Percentiles rank a stretch among this genome's conserved stretches.
These are phyloP conservation scores for Pelargonium citronellum DNA, from an alignment of 441 rosid species.

Conservation along the genomic window DNA sequence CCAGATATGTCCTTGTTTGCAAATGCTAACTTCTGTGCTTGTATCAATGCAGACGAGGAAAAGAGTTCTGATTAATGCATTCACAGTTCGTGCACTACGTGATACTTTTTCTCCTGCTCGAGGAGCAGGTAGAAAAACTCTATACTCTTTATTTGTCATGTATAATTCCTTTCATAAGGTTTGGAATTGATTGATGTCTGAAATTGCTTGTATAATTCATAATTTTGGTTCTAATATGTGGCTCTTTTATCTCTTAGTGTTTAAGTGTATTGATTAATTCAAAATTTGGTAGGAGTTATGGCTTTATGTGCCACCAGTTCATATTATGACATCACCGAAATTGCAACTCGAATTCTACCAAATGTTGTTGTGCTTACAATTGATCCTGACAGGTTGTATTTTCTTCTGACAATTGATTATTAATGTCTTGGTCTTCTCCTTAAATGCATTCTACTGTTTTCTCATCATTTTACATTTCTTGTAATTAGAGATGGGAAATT, in stretches of 20 bases:
- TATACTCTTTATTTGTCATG: slow-evolving; percentile 6
- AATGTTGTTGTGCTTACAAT: slow-evolving; percentile 77
- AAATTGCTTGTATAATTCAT: background rate
- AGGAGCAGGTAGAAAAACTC: slow-evolving; percentile 77
- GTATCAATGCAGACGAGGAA: slow-evolving; percentile 72
- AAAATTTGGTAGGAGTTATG: slow-evolving; percentile 67
- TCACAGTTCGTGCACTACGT: slow-evolving; percentile 94
- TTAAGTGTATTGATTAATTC: slow-evolving; percentile 14
- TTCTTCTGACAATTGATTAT: slow-evolving; percentile 16
- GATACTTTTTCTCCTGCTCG: slow-evolving; percentile 98
- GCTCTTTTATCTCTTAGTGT: slow-evolving; percentile 9
- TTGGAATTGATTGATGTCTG: slow-evolving; percentile 4
- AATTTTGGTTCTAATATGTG: slow-evolving; percentile 11
- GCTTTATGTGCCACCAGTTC: slow-evolving; percentile 95
- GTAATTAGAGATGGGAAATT: background rate
- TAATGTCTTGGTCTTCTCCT: slow-evolving; percentile 11
- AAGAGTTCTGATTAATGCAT: slow-evolving; percentile 95
- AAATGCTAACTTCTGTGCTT: slow-evolving; percentile 25
- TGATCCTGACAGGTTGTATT: slow-evolving; percentile 81
- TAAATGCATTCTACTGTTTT: background rate
- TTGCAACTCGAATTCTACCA: slow-evolving; percentile 93
- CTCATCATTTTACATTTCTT: background rate
- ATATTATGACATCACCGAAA: slow-evolving; percentile 76
- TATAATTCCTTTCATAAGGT: slow-evolving; percentile 8
- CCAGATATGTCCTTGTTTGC: slow-evolving; percentile 17